Evolutionary conservation across 371 early-diverging fungal genomes (phyloP), one percentile per base, ranked within the genome.

Genomic region (Funneliformis caledonium): DNA sequence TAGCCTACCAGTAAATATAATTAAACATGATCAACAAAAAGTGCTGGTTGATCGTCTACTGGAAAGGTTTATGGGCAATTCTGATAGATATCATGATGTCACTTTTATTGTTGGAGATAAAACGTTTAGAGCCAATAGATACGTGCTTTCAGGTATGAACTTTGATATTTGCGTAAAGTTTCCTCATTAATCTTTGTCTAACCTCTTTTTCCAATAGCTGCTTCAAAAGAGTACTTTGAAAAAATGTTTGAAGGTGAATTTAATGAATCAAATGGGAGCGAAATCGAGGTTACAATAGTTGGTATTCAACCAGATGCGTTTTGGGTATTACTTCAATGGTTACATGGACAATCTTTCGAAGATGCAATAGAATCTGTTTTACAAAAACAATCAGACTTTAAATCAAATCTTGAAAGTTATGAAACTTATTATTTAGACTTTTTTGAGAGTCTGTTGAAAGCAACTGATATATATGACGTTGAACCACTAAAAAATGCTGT

Each of bases 281-380:
- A 70, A 70, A 22, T 70, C 11, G 19, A 22, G 3, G 47, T 70
- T 43, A 11, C 6, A 19, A n/a, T 70, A 4, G 4, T 16, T 4
- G 70, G 47, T 70, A 70, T 70, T 47, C 22, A 70, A 9, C 70
- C 70, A 45, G 14, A 43, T 45, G n/a, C n/a, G 22, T 70, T 70
- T n/a, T 19, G 48, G 19, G 26, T 70, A 45, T 47, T 70, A 7
- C 10, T 70, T 47, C 45, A 47, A n/a, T 70, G 70, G 70, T 48
- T 70, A 48, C 19, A 70, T 47, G 70, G 70, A 2, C 70, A 70
- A 70, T n/a, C 43, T n/a, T 47, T 70, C 22, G 48, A 70, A 22
- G 47, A 70, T 8, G 19, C 48, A 16, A 47, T 7, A 7, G 47
- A 2, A 0, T 9, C 47, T 1, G 19, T 61, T 22, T 61, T 61